phyloP scores from a whole-genome alignment of 2,329 filamentous ascomycete genomes.

The Nemania diffusa region DNA sequence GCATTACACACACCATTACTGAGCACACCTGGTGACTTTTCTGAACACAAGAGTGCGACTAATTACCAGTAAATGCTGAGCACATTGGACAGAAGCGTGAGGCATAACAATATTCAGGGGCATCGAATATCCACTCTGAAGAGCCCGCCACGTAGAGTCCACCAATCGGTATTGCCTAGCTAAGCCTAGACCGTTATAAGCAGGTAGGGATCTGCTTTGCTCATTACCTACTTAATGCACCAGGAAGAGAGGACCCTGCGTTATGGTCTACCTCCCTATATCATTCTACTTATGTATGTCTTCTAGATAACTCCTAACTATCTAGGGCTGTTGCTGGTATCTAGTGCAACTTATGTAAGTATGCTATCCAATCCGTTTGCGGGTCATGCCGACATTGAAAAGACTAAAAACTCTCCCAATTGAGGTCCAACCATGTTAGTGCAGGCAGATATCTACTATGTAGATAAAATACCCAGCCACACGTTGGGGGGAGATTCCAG shows the following conservation, averaged over 20 bases:
- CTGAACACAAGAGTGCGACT: background rate
- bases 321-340: background rate
- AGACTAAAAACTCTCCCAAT: conserved; percentile 2
- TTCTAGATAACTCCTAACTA: background rate
- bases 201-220: background rate
- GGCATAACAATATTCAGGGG: conserved; percentile 22
- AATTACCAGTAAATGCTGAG: background rate
- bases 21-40: background rate
- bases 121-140: background rate
- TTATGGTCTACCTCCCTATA: background rate
- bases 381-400: background rate
- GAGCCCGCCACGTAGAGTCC: background rate
- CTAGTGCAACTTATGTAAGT: too few relatives aligned
- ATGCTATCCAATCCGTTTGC: conserved; percentile 2
- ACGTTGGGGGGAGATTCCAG: background rate
- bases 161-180: conserved; percentile 7
- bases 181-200: background rate
- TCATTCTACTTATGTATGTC: too few relatives aligned
- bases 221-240: background rate
- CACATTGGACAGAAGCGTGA: background rate
- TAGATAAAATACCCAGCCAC: too few relatives aligned
- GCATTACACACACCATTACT: background rate
- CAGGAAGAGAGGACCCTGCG: conserved; percentile 19
- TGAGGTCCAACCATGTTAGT: background rate
- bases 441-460: background rate